A percentile compares a stretch with the other conserved stretches of the same genome.
Evolutionary conservation across 495 filamentous ascomycete species (phyloP).

Genomic region (Choiromyces venosus): DNA sequence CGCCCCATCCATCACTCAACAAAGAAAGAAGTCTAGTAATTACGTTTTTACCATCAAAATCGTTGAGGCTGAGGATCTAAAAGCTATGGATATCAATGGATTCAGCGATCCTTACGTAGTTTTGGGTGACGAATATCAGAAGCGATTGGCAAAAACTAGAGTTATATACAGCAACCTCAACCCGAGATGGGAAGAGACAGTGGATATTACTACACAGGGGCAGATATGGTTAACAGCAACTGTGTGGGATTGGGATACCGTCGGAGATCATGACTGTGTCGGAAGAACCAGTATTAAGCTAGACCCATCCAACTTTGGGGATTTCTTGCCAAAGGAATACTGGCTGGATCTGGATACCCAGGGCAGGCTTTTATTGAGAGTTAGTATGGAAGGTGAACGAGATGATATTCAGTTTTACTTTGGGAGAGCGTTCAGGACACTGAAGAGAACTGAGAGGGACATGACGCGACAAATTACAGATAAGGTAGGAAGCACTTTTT

Average conservation of each 20-base stretch:
- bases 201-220: conserved; percentile 90
- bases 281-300: conserved; percentile 91
- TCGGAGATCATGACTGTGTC: conserved; percentile 96
- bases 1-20: conserved; percentile 48
- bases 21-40: conserved; percentile 52
- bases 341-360: conserved; percentile 98
- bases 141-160: conserved; percentile 90
- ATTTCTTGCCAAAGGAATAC: conserved; percentile 86
- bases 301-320: conserved; percentile 89
- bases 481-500: conserved; percentile 58
- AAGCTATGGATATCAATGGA: conserved; percentile 92
- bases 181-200: conserved; percentile 93
- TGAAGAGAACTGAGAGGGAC: conserved; percentile 92
- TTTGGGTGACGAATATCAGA: conserved; percentile 94
- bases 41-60: conserved; percentile 99
- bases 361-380: conserved; percentile 76
- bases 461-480: conserved; percentile 98
- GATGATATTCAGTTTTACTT: conserved; percentile 99
- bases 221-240: conserved; percentile 92
- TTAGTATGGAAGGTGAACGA: conserved; percentile 97
- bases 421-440: conserved; percentile 87
- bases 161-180: conserved; percentile 88
- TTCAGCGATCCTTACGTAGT: conserved; percentile 96
- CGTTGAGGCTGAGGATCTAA: conserved; percentile 96
- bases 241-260: conserved; percentile 96